These are phyloP conservation scores for Manihot esculenta DNA, from an alignment of 441 rosid genomes.

Conservation along the genomic window DNA sequence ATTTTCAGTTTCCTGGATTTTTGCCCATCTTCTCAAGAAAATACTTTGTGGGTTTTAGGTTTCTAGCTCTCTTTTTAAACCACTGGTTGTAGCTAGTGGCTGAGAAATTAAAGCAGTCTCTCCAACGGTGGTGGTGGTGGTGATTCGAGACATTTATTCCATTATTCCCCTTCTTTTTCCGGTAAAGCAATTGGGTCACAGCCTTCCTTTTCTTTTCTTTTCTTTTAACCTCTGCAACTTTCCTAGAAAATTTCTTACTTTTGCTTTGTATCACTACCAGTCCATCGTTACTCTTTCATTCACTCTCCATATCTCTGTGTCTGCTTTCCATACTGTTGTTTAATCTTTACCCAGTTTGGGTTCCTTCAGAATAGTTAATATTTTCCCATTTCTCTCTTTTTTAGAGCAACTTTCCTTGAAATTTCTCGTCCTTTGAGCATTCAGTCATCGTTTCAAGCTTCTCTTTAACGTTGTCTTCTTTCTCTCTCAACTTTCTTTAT, in stretches of 20 bases:
- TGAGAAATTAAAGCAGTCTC: constrained; percentile 5
- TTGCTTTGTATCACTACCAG: background rate
- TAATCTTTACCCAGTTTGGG: background rate
- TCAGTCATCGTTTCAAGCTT: constrained; percentile 31
- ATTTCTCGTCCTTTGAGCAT: constrained; percentile 44
- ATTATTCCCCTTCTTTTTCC: constrained; percentile 25
- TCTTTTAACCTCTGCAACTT: constrained; percentile 25
- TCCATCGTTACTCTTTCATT: constrained; percentile 3
- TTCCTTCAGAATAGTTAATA: background rate
- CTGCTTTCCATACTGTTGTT: constrained; percentile 2
- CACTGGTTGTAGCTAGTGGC: background rate
- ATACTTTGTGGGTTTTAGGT: background rate
- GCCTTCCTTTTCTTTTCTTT: constrained; percentile 12
- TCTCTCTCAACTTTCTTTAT: constrained; percentile 15
- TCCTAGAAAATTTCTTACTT: constrained; percentile 26
- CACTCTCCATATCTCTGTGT: constrained; percentile 18
- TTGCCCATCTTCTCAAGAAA: background rate
- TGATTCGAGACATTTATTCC: constrained; percentile 26
- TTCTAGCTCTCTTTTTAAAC: background rate
- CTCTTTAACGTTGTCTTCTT: constrained; percentile 45
- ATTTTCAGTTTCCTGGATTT: background rate
- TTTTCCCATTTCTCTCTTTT: background rate
- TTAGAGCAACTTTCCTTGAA: constrained; percentile 46
- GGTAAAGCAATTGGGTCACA: constrained; percentile 24
- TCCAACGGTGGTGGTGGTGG: constrained; percentile 9